These are phyloP conservation scores for Candida mattraensis DNA, from an alignment of 805 yeast genomes.

Conservation along the genomic window DNA sequence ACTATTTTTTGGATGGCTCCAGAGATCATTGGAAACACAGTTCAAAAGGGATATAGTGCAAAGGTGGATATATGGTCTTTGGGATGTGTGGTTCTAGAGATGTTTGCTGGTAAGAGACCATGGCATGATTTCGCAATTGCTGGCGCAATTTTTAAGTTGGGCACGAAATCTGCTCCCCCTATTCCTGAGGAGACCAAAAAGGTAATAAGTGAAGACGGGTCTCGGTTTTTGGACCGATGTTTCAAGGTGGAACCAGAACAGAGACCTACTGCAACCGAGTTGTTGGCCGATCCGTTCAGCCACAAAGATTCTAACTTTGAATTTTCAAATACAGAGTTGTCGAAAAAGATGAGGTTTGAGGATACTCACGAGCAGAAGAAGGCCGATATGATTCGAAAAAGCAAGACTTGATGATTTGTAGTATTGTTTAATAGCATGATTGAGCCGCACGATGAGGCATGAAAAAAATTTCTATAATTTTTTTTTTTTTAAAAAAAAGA, in stretches of 20 bases:
- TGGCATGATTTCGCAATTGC: constrained; percentile 96
- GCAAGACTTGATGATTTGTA: constrained; percentile 9
- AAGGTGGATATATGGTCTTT: constrained; percentile 98
- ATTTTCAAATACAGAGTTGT: constrained; percentile 33
- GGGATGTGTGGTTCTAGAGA: constrained; percentile 95
- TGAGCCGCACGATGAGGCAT: neutral
- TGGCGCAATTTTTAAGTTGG: constrained; percentile 88
- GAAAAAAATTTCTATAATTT: constrained; percentile 1
- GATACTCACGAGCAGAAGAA: constrained; percentile 28
- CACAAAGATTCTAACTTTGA: constrained; percentile 22
- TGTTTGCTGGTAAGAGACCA: constrained; percentile 97
- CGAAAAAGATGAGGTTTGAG: constrained; percentile 29
- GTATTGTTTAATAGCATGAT: constrained; percentile 5
- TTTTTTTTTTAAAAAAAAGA: constrained; percentile 2
- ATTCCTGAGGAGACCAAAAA: constrained; percentile 85
- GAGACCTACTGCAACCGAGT: constrained; percentile 81
- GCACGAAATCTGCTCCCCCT: constrained; percentile 91
- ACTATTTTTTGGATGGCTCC: constrained; percentile 99
- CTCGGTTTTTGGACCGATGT: constrained; percentile 71
- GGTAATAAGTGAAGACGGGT: constrained; percentile 62
- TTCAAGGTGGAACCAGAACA: constrained; percentile 75
- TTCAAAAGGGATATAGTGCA: constrained; percentile 91
- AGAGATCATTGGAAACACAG: constrained; percentile 87
- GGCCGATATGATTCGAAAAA: constrained; percentile 28
- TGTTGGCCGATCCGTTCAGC: constrained; percentile 50